A percentile compares a stretch with the other conserved stretches of the same genome.
These are phyloP conservation scores for Pythium utonaiense DNA, from an alignment of 352 stramenopile genomes.

Conservation along the genomic window DNA sequence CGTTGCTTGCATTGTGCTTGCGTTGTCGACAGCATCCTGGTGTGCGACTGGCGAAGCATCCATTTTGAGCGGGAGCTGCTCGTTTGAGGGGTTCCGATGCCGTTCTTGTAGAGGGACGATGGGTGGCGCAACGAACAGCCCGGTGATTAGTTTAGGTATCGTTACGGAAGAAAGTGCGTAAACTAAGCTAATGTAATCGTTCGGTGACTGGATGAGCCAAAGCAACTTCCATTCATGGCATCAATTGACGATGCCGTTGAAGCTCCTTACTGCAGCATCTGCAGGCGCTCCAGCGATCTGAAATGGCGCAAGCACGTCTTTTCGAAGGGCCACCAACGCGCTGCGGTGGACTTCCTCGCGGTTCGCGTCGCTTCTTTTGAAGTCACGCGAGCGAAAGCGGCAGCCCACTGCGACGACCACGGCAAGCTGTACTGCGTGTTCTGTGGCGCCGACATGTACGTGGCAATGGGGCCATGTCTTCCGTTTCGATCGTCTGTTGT, in stretches of 20 bases:
- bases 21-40: not conserved
- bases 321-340: slow-evolving; percentile 48
- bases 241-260: slow-evolving; percentile 28
- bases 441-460: slow-evolving; percentile 31
- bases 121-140: not conserved
- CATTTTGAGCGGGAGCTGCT: slow-evolving; percentile 1
- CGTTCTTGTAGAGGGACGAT: slow-evolving; percentile 27
- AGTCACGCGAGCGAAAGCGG: not conserved
- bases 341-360: slow-evolving; percentile 37
- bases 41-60: not conserved
- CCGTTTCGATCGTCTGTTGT: not conserved
- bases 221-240: slow-evolving; percentile 8
- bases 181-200: not conserved
- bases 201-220: not conserved
- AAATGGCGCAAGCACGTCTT: slow-evolving; percentile 76
- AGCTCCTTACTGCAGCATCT: slow-evolving; percentile 49
- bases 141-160: slow-evolving; percentile 3
- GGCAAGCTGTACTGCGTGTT: slow-evolving; percentile 26
- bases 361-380: slow-evolving; percentile 26
- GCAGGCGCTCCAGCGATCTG: slow-evolving; percentile 50
- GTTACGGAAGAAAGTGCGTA: too few relatives aligned
- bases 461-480: not conserved
- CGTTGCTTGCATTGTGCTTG: too few relatives aligned
- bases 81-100: not conserved
- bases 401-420: not conserved